A percentile compares a stretch with the other conserved stretches of the same genome.
phyloP scores from a whole-genome alignment of 345 rosid genomes.

The Salix suchowensis region DNA sequence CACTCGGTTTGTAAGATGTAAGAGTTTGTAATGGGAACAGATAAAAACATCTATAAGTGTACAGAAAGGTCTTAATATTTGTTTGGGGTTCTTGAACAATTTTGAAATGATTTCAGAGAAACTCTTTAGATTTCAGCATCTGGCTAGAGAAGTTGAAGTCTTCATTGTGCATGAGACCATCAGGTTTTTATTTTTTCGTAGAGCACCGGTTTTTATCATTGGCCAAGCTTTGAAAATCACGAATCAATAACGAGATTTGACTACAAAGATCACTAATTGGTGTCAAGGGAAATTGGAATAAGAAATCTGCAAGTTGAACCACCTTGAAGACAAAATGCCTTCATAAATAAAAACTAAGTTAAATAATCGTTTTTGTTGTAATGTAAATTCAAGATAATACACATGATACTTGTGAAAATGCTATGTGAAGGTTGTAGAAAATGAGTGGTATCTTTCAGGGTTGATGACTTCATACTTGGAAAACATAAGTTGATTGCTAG shows the following conservation, averaged over 20 bases:
- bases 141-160: background rate
- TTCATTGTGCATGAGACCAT: background rate
- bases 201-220: background rate
- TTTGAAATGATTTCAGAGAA: background rate
- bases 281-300: background rate
- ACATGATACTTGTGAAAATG: background rate
- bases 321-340: background rate
- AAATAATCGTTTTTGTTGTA: background rate
- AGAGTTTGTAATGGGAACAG: background rate
- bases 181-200: background rate
- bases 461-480: background rate
- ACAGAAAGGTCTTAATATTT: background rate
- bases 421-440: background rate
- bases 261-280: background rate
- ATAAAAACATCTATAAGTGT: background rate
- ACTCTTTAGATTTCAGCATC: background rate
- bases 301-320: background rate
- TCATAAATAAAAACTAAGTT: background rate
- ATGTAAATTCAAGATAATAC: background rate
- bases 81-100: background rate
- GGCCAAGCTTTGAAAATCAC: background rate
- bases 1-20: background rate
- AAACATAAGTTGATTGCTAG: background rate
- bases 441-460: background rate
- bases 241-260: background rate